Evolutionary conservation across 129 eudicot genomes (phyloP), one percentile per base, ranked within the genome.

Genomic region (Centaurea solstitialis): DNA sequence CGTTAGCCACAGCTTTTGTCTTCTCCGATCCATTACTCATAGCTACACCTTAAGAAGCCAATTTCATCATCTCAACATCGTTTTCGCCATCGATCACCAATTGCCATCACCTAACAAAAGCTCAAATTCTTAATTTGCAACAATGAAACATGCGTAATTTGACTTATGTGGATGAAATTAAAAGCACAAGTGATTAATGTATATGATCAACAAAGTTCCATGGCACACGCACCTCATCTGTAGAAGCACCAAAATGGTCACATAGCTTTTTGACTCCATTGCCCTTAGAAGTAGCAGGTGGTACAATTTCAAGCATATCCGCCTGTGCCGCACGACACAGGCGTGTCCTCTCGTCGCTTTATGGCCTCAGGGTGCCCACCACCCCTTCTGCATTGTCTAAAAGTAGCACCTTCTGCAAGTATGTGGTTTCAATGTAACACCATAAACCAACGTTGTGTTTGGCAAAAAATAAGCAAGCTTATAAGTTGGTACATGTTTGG

Each of bases 11-110:
- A 12, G 92, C 92, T 91, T 92, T 95, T 78, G 99, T 90, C 76
- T 88, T 89, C 77, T 95, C 99, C n/a, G 93, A 89, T 67, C 99
- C 97, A 75, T 92, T 95, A 81, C 99, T 92, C 9, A 95, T 87
- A 83, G 97, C 97, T 35, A 95, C 82, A 23, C 99, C 99, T 35
- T 92, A 89, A 75, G 93, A 87, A 72, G 93, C 99, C 73, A 95
- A 74, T 73, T 92, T 83, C 22, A 94, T 92, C 98, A 94, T 92
- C 80, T 94, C 98, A 57, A 92, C 88, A 62, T 94, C 98, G 69
- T 94, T 94, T 81, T 94, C 98, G 12, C 98, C 98, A 81, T 94
- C 98, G 97, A 81, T 94, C 98, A 74, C 98, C 97, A 39, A 94
- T 92, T 11, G 98, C 98, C 97, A 94, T 90, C 17, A 95, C 79